Percentiles rank a stretch among this genome's conserved stretches.
These are phyloP conservation scores for Sarocladium strictum DNA, from an alignment of 2,329 filamentous ascomycete genomes.

Conservation along the genomic window DNA sequence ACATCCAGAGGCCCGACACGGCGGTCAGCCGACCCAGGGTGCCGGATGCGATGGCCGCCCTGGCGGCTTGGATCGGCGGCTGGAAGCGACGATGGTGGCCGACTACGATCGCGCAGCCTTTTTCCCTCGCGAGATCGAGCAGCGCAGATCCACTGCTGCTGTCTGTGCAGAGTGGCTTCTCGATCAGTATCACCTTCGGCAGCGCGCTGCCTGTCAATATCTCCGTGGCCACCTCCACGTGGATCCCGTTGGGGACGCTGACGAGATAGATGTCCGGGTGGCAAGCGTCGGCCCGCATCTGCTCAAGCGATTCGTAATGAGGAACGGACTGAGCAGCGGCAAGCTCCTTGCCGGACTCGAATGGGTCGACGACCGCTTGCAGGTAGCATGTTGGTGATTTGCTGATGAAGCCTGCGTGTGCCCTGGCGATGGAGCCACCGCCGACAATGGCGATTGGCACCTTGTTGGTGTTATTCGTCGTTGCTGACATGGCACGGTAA, in stretches of 20 bases:
- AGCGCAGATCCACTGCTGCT: neutral
- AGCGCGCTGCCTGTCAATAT: neutral
- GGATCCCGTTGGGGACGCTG: neutral
- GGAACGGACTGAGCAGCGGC: neutral
- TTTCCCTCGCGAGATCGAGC: neutral
- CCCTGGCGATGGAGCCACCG: neutral
- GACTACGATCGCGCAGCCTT: neutral
- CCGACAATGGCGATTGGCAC: neutral
- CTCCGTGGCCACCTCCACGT: neutral
- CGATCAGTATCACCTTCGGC: neutral
- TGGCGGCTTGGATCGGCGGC: neutral
- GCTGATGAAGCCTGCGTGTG: neutral
- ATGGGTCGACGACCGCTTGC: neutral
- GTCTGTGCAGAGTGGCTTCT: neutral
- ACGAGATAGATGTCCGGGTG: neutral
- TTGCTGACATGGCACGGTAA: neutral
- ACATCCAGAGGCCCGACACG: neutral
- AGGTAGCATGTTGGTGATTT: neutral
- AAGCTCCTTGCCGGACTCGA: neutral
- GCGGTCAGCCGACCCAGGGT: neutral
- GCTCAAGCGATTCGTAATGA: neutral
- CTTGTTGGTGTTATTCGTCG: neutral
- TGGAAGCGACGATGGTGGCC: slow-evolving; percentile 1
- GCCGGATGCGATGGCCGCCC: neutral
- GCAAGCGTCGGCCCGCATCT: neutral